Percentiles rank a stretch among this genome's conserved stretches.
Evolutionary conservation across 2,329 filamentous ascomycete genomes (phyloP).

Genomic region (Diplodia corticola): DNA sequence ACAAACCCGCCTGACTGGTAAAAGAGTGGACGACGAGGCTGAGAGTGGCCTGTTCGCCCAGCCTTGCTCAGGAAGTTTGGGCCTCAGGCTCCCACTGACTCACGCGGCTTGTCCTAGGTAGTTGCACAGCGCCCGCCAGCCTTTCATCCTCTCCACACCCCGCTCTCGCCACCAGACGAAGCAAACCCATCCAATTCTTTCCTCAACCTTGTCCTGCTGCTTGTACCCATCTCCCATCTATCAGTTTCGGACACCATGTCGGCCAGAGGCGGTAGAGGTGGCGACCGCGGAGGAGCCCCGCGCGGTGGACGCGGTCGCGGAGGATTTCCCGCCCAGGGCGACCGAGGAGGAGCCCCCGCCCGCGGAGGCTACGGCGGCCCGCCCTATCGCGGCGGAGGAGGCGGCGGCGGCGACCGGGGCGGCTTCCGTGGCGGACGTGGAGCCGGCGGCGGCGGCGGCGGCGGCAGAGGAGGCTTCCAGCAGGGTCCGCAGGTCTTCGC

Average conservation of each 20-base stretch:
- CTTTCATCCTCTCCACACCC: not conserved
- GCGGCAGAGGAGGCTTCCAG: constrained; percentile 1
- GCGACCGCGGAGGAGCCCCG: not conserved
- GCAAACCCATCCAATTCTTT: not conserved
- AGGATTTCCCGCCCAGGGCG: not conserved
- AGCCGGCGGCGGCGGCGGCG: constrained; percentile 20
- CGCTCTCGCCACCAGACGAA: not conserved
- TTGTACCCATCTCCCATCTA: not conserved
- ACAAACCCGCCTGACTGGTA: not conserved
- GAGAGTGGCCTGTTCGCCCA: not conserved
- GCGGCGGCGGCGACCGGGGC: constrained; percentile 9
- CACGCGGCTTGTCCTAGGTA: not conserved
- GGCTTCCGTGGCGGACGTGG: constrained; percentile 26
- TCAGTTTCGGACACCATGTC: not conserved
- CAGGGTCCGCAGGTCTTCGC: not conserved
- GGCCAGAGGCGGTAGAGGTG: not conserved
- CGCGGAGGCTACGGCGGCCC: not conserved
- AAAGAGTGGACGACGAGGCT: not conserved
- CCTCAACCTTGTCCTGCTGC: not conserved
- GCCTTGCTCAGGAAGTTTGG: not conserved
- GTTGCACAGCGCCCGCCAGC: not conserved
- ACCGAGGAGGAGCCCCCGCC: constrained; percentile 15
- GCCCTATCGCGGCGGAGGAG: not conserved
- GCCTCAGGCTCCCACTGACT: not conserved
- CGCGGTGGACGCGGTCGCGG: constrained; percentile 5